phyloP scores from a whole-genome alignment of 1,284 basidiomycete genomes.

The Tausonia pullulans region DNA sequence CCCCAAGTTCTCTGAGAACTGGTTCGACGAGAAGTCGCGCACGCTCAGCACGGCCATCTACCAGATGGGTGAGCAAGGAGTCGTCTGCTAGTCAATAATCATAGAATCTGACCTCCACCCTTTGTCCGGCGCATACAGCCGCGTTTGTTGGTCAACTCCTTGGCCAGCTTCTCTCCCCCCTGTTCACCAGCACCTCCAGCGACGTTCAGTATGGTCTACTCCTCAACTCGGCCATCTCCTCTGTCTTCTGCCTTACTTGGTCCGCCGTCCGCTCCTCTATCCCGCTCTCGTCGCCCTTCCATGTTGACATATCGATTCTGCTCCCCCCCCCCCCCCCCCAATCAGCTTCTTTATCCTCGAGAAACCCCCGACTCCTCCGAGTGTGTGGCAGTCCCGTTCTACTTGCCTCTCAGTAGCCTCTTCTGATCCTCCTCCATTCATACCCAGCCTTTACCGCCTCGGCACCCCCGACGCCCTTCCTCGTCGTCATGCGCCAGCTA shows the following conservation, averaged over 20 bases:
- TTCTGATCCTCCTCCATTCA: too few relatives aligned
- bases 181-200: background rate
- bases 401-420: too few relatives aligned
- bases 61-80: background rate
- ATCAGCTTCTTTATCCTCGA: background rate
- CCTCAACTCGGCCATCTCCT: background rate
- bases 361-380: background rate
- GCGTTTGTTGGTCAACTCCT: background rate
- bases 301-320: constrained; percentile 8
- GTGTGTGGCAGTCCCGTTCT: background rate
- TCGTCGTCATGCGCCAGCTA: background rate
- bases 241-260: background rate
- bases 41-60: background rate
- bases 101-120: background rate
- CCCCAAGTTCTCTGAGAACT: background rate
- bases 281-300: constrained; percentile 14
- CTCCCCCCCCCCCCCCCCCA: background rate
- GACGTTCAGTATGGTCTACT: background rate
- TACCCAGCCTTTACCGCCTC: background rate
- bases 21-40: background rate
- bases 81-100: background rate
- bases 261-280: background rate
- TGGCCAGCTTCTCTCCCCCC: background rate
- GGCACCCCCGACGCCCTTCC: background rate
- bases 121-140: background rate